Conservation (phyloP, 2,329 filamentous ascomycete genomes). For the Trichoderma atrobrunneum region DNA sequence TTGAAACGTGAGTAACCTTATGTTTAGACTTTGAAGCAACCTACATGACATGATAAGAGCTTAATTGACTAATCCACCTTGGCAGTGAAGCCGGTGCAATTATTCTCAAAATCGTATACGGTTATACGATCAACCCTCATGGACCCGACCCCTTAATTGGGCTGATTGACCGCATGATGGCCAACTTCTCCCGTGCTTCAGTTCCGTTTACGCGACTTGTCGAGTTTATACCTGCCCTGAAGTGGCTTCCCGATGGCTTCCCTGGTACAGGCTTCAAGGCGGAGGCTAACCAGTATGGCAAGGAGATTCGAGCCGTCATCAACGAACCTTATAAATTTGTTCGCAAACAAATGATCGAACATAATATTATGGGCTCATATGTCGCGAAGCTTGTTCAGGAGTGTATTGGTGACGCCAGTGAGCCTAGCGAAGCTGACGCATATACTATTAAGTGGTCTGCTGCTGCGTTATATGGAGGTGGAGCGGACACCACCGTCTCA, state of each 20-base stretch:
- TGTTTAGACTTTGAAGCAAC: background rate
- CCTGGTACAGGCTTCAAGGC: slow-evolving; percentile 28
- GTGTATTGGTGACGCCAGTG: background rate
- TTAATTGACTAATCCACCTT: background rate
- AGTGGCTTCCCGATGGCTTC: slow-evolving; percentile 26
- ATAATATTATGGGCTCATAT: background rate
- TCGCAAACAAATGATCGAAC: background rate
- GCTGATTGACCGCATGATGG: slow-evolving; percentile 24
- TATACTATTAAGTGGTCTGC: slow-evolving; percentile 7
- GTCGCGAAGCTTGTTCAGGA: background rate
- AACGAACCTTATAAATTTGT: background rate
- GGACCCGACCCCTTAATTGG: slow-evolving; percentile 25
- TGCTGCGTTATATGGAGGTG: background rate
- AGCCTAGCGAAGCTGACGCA: background rate
- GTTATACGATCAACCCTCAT: slow-evolving; percentile 26
- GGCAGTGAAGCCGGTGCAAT: slow-evolving; percentile 24
- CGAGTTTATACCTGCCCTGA: slow-evolving; percentile 27
- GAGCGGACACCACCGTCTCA: slow-evolving; percentile 10
- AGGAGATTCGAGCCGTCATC: background rate
- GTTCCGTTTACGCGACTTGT: slow-evolving; percentile 26
- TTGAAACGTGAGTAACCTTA: background rate
- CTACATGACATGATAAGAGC: background rate
- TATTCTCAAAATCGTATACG: slow-evolving; percentile 25
- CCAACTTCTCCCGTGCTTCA: slow-evolving; percentile 24
- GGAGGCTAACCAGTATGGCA: background rate